Evolutionary conservation across 2,329 filamentous ascomycete genomes (phyloP), one percentile per base, ranked within the genome.

Genomic region (Cadophora malorum): DNA sequence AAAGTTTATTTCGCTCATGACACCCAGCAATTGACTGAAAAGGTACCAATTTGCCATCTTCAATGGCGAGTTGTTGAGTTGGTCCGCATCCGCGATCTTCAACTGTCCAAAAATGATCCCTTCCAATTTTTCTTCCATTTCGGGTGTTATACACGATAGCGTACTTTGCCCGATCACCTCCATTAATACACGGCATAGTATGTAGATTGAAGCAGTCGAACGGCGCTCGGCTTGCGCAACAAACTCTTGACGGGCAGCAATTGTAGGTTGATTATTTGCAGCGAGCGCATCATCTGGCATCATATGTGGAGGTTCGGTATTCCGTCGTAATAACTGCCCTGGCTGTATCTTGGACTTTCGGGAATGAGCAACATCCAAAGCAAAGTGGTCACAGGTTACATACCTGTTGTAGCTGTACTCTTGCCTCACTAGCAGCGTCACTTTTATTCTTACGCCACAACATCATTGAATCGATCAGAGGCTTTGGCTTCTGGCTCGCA

Each of bases 81-180:
- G 89, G 8, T 97, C 93, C 0, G 92, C 89, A 69, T 98, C 94
- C 8, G 94, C 91, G 56, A 91, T 91, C 76, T 94, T 96, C 10
- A 99, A 84, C 78, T 98, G 96, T n/a, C 91, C 91, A 78, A 98
- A 99, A 65, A 99, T 97, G 69, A 99, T 97, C 71, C 90, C 93
- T 78, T 98, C 95, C 4, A 99, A 84, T 73, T 96, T 95, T 70
- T 96, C 93, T 69, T 96, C 94, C 88, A 97, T 97, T 73, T 97
- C 95, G 0, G 89, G 84, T 6, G 92, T 97, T 72, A 99, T 93
- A 23, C 89, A 91, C 41, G 89, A 85, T 55, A 98, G 82, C 33
- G 86, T 94, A 75, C 93, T 97, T 79, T 98, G 94, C 49, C 91
- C 90, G 78, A 98, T 96, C 60, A 99, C 94, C 78, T 98, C 94